Base-by-base conservation (phyloP, 2,329 filamentous ascomycete species). In the Phyllosticta capitalensis region DNA sequence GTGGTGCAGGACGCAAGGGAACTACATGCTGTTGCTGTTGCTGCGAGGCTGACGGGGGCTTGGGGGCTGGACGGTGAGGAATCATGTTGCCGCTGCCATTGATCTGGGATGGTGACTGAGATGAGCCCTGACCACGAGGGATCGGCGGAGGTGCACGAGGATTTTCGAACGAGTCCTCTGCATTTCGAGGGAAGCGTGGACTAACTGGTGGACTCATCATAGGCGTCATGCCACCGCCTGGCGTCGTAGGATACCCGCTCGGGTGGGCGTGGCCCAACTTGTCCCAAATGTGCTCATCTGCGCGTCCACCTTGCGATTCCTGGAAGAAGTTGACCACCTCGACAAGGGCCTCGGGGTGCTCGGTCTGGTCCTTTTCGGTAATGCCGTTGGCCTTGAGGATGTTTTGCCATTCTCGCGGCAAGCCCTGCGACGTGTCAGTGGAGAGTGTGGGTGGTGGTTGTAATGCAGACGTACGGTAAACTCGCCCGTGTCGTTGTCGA, bases 301-400 rank as follows among this genome's bases (percentile, higher is more conserved):
- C 84, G 61, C 84, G 85, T 66, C 81, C 83, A 66, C 92, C 90
- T 24, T 89, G 88, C 64, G 90, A 96, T 76, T 96, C 92, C 73
- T 96, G 95, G 80, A 96, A 97, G 72, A 97, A 97, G 61, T 88
- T 89, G 75, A 99, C 87, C 67, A 99, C 94, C 72, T 97, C 89
- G 70, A 95, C 87, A 76, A 96, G 91, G 61, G 92, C 92, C 74
- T 97, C 91, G 2, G 94, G 94, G 69, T 97, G 91, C 74, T 96
- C 89, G 72, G 92, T 89, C 74, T 95, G 89, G 72, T 97, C 94
- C 76, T 94, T 92, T 76, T 96, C 91, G 26, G 92, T 89, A 68
- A 99, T 96, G 64, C 94, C 94, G 74, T 90, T 96, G 74, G 96
- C 92, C 76, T 92, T 90, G 69, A 99, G 85, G 71, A 96, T 83